Base-by-base conservation (phyloP, 139 green algal genomes). In the Coelastrella sp. region DNA sequence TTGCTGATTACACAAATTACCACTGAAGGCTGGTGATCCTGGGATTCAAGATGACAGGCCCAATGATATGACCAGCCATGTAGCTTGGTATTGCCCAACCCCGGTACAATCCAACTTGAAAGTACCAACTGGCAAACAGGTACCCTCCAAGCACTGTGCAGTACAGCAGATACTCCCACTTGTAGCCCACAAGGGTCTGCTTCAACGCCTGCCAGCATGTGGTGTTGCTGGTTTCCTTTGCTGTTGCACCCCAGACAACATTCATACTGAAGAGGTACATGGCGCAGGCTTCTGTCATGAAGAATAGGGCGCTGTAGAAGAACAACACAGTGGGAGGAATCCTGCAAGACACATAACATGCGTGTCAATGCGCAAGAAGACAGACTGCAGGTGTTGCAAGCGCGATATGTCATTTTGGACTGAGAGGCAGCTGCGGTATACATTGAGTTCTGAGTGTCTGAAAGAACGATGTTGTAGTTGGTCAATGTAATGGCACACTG, bases 221-320 rank as follows among this genome's bases (percentile, higher is more conserved):
- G 23, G 37, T 59, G 34, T 84, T 84, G 9, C 3, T 30, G 4
- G 74, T 68, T 50, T 81, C 78, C 78, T 84, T 84, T 5, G 38
- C 37, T 59, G 78, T 84, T 4, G 78, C 78, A 17, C 78, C 78
- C 78, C 78, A 84, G 19, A 68, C 48, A 4, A 63, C 60, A 11
- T 75, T 75, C 50, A 76, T n/a, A 27, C 27, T n/a, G 37, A 84
- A 76, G 38, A 84, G 72, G 78, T 84, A 84, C 25, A 73, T 76
- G 59, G 69, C 48, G 60, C 59, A 84, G 1, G 40, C 60, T 38
- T 63, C 59, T 4, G 78, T 84, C 34, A 84, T 41, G 60, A 17
- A 41, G 78, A 84, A 84, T 41, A 84, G 78, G 23, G 72, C 60
- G 38, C 37, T 64, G 78, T 34, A 34, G 60, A 84, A 84, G 25